Percentiles rank a stretch among this genome's conserved stretches.
phyloP scores from a whole-genome alignment of 768 basidiomycete genomes.

The Lactarius hengduanensis region DNA sequence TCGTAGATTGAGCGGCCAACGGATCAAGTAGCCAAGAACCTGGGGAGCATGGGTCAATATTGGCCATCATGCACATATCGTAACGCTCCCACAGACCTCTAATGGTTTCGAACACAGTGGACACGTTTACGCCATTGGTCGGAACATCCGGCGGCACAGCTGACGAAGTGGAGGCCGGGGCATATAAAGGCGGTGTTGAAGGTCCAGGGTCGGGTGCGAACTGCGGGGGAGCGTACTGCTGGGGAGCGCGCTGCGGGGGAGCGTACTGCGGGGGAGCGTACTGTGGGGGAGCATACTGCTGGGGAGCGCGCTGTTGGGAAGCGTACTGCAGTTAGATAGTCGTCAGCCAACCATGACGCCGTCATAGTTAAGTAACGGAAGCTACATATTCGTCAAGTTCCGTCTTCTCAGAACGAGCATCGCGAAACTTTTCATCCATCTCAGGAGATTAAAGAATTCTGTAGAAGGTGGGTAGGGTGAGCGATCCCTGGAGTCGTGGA shows the following conservation, averaged over 20 bases:
- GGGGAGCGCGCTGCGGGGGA: neutral
- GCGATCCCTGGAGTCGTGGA: neutral
- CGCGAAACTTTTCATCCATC: constrained; percentile 1
- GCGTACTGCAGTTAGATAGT: neutral
- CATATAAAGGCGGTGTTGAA: constrained; percentile 6
- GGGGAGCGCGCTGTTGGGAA: neutral
- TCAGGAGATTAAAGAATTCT: neutral
- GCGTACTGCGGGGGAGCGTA: neutral
- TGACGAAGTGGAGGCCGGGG: constrained; percentile 3
- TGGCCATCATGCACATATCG: neutral
- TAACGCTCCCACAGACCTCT: constrained; percentile 12
- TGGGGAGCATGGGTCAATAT: constrained; percentile 5
- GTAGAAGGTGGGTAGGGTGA: neutral
- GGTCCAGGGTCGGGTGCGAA: neutral
- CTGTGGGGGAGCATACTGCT: too few relatives aligned
- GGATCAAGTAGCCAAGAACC: constrained; percentile 25
- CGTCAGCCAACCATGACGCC: neutral
- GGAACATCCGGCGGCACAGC: neutral
- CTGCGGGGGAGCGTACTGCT: neutral
- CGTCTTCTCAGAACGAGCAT: neutral
- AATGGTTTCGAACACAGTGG: constrained; percentile 17
- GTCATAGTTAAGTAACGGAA: neutral
- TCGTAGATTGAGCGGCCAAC: constrained; percentile 9
- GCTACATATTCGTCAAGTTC: constrained; percentile 10
- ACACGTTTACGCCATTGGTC: constrained; percentile 12